Evolutionary conservation across 1,139 yeast species (phyloP), one percentile per base, ranked within the genome.

Genomic region (Hansenula sp.): DNA sequence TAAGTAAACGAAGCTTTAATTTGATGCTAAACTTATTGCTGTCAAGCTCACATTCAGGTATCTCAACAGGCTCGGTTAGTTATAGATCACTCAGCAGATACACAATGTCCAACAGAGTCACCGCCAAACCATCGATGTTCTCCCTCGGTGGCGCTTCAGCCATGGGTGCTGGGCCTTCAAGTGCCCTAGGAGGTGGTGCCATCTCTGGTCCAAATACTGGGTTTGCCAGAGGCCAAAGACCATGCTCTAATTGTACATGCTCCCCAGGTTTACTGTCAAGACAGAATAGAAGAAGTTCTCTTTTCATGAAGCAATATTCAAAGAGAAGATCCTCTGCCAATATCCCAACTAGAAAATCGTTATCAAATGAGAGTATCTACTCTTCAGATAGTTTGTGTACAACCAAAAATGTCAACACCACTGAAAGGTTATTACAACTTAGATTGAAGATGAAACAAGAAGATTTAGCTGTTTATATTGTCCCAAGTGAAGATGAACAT

Each of bases 401-500:
- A 57, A 66, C 61, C 40, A 70, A 60, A 58, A 70, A 61, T 51
- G 70, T 79, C 46, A 81, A 81, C 59, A 81, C 88, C 11, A 68
- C 79, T 19, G 64, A 68, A 46, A 70, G 94, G 57, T 72, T 91
- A 47, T 76, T 74, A 44, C 71, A 72, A 25, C 71, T 93, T 52
- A 76, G 99, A 59, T 60, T 64, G 33, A 69, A 74, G 50, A 88
- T 93, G 91, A 75, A 74, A 40, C 71, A 72, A 42, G 65, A 77
- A 52, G 80, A 79, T 50, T 61, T 93, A 43, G 93, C 85, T 12
- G 81, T 87, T 44, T 93, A 93, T 61, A 73, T 93, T 43, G 78
- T 93, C 10, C 96, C 96, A 13, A 83, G 94, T 36, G 96, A 89
- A 64, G 99, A 93, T 63, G 95, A 86, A 53, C 99, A 93, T 65